Evolutionary conservation across 345 rosid species (phyloP).

Genomic region (Tarenaya hassleriana): DNA sequence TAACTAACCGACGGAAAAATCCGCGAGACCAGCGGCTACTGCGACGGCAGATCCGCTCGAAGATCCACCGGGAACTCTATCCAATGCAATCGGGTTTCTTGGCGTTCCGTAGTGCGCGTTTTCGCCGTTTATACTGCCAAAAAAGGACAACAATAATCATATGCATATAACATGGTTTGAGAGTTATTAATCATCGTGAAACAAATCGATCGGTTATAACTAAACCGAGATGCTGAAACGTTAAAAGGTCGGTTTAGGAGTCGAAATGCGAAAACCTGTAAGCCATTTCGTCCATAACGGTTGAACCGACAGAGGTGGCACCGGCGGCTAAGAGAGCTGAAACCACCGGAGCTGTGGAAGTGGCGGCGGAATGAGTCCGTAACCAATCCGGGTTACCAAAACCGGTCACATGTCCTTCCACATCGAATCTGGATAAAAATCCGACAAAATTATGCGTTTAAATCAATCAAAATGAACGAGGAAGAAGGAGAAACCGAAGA

Average conservation of each 20-base stretch:
- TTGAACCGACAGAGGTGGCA: conserved; percentile 61
- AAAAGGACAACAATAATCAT: conserved; percentile 9
- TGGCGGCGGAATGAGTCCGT: conserved; percentile 65
- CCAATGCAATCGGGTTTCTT: conserved; percentile 63
- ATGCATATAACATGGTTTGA: not conserved
- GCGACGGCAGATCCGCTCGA: conserved; percentile 98
- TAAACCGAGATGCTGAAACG: not conserved
- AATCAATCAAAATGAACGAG: not conserved
- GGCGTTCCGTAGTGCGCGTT: conserved; percentile 89
- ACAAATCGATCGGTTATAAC: too few relatives aligned
- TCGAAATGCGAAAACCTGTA: conserved; percentile 44
- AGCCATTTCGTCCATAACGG: conserved; percentile 96
- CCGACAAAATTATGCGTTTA: not conserved
- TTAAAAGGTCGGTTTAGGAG: too few relatives aligned
- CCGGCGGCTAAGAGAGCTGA: conserved; percentile 57
- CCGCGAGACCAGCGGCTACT: conserved; percentile 73
- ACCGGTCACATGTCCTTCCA: conserved; percentile 71
- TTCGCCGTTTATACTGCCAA: conserved; percentile 70
- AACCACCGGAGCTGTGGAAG: conserved; percentile 64
- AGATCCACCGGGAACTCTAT: conserved; percentile 86
- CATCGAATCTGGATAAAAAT: conserved; percentile 54
- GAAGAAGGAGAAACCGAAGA: not conserved
- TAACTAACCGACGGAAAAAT: conserved; percentile 71
- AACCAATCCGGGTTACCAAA: conserved; percentile 97
- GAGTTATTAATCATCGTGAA: not conserved